Base-by-base conservation (phyloP, 441 rosid genomes). In the Brassica balearica region DNA sequence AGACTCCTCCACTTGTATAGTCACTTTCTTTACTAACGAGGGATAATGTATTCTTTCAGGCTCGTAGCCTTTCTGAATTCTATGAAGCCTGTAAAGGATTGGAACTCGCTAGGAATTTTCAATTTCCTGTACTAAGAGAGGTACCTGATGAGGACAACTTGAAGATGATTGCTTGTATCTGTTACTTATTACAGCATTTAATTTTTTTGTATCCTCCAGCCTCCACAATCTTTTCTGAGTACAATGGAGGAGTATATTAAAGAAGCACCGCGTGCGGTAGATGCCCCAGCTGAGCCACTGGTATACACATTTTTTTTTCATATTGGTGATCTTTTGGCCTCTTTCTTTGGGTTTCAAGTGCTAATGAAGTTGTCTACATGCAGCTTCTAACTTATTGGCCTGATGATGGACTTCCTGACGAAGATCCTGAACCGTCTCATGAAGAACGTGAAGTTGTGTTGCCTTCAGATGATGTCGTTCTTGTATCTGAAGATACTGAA, bases 41-140 rank as follows among this genome's bases (percentile, higher is more conserved):
- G 20, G 43, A 7, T 70, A 34, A 15, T 75, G 3, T 79, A 59
- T 68, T 76, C 59, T 46, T 79, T 75, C 93, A 96, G 99, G 97
- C 99, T 71, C 91, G 83, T 46, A 82, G 84, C 81, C 98, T 96
- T 61, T 94, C 98, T 80, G 92, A 90, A 82, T 96, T 96, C 78
- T 96, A 94, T 80, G 97, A 94, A 75, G 81, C 90, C 63, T 96
- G 98, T 83, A 92, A 90, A 91, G 96, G 98, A 69, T 84, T 96
- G 91, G 97, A 96, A 86, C 96, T 94, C 81, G 98, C 99, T 14
- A 91, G 99, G 84, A 96, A 94, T 83, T 92, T 96, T 78, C 98
- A 96, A 71, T 96, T 94, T 88, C 99, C 99, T 43, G 86, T 85
- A 78, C 80, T 96, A 74, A 87, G 96, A 89, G 98, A 94, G 93